Evolutionary conservation across 306 rosid genomes (phyloP).

Genomic region (Vigna mungo): DNA sequence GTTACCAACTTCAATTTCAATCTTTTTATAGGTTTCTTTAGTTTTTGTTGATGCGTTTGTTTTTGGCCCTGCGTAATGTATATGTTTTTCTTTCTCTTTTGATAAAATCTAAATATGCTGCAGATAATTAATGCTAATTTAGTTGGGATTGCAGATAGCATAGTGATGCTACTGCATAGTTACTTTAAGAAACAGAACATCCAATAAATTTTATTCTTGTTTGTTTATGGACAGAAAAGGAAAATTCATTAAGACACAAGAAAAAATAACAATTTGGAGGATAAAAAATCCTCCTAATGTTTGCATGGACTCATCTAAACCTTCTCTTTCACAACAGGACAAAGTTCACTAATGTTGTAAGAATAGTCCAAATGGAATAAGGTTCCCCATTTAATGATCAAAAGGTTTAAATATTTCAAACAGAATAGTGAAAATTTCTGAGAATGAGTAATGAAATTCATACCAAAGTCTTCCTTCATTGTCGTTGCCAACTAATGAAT

Average conservation of each 20-base stretch:
- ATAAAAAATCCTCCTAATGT: too few species aligned
- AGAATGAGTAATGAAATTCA: conserved; percentile 34
- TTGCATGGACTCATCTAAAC: background rate
- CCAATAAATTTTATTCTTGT: background rate
- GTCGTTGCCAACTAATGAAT: conserved; percentile 78
- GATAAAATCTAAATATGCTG: too few species aligned
- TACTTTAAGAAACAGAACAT: too few species aligned
- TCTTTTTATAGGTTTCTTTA: background rate
- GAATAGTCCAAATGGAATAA: background rate
- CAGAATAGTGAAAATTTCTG: background rate
- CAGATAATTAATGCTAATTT: too few species aligned
- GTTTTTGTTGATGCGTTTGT: too few species aligned
- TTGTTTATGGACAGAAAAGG: background rate
- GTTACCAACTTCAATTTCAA: conserved; percentile 22
- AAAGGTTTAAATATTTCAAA: conserved; percentile 7
- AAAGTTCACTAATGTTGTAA: background rate
- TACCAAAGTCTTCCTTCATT: conserved; percentile 94
- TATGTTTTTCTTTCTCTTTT: too few species aligned
- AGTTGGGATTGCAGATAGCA: too few species aligned
- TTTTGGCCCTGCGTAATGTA: too few species aligned
- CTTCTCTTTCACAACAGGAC: background rate
- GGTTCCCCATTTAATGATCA: conserved; percentile 10
- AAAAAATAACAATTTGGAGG: too few species aligned
- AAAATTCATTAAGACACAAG: background rate
- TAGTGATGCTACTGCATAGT: too few species aligned